Evolutionary conservation across 1,284 basidiomycete species (phyloP).

Genomic region (Malassezia furfur): DNA sequence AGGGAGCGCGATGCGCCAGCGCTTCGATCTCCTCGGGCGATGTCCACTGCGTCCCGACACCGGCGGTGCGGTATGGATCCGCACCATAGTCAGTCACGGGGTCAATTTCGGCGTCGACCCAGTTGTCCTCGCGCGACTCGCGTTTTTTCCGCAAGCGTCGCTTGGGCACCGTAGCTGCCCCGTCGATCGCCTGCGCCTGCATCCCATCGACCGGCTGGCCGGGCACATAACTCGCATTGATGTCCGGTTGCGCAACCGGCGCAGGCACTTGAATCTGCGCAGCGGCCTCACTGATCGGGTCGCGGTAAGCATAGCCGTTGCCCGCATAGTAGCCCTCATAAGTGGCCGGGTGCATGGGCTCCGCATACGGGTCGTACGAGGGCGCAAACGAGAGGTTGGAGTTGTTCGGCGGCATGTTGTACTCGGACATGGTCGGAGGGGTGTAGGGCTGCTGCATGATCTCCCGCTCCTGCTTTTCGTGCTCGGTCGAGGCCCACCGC

Average conservation of each 20-base stretch:
- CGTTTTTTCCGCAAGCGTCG: background rate
- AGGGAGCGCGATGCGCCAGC: background rate
- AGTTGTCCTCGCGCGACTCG: background rate
- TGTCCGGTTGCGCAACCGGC: background rate
- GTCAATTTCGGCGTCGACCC: background rate
- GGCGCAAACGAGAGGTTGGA: background rate
- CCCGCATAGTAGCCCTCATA: background rate
- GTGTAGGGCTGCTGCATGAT: background rate
- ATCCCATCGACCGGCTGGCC: background rate
- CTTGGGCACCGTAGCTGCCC: background rate
- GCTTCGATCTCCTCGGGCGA: background rate
- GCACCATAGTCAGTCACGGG: background rate
- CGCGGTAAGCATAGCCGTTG: background rate
- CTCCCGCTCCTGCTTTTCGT: background rate
- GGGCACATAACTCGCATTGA: background rate
- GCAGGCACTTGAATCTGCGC: background rate
- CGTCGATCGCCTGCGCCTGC: background rate
- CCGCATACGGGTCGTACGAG: background rate
- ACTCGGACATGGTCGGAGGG: background rate
- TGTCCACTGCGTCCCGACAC: slow-evolving; percentile 1
- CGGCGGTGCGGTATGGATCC: slow-evolving; percentile 3
- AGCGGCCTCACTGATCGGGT: background rate
- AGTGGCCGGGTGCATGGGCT: background rate
- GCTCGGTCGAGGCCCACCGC: background rate
- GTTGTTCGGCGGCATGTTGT: background rate